phyloP scores from a whole-genome alignment of 2,329 filamentous ascomycete genomes.

The Fusarium sp. region DNA sequence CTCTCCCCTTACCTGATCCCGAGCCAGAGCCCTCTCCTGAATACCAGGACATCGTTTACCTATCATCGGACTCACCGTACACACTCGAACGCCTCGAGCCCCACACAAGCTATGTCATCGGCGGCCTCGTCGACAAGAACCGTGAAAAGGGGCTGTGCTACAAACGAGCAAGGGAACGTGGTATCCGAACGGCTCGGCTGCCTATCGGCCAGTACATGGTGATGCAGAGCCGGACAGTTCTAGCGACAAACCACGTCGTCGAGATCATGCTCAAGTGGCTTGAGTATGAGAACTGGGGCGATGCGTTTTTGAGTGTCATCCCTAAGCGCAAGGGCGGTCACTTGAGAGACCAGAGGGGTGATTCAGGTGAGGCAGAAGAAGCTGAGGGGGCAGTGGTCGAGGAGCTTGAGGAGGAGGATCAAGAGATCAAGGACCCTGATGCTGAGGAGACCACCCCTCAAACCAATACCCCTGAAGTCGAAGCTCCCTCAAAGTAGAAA shows the following conservation, averaged over 20 bases:
- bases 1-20: conserved; percentile 48
- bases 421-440: conserved; percentile 41
- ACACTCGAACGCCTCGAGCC: conserved; percentile 85
- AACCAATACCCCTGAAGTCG: conserved; percentile 4
- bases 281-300: conserved; percentile 88
- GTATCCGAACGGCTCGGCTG: conserved; percentile 87
- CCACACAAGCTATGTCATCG: conserved; percentile 91
- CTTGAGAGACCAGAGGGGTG: conserved; percentile 59
- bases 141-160: conserved; percentile 95
- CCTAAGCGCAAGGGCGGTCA: conserved; percentile 88
- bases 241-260: conserved; percentile 94
- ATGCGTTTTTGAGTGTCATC: conserved; percentile 88
- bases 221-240: conserved; percentile 85
- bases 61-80: conserved; percentile 90
- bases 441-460: neutral
- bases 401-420: conserved; percentile 44
- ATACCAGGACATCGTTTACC: conserved; percentile 74
- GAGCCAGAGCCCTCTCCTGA: conserved; percentile 47
- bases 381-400: conserved; percentile 41
- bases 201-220: conserved; percentile 96
- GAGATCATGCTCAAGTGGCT: conserved; percentile 97
- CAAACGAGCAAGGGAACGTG: conserved; percentile 76
- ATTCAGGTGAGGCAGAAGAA: conserved; percentile 31
- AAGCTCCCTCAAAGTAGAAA: conserved; percentile 19
- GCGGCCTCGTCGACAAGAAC: conserved; percentile 95